Evolutionary conservation across 1,284 basidiomycete species (phyloP), one percentile per base, ranked within the genome.

Genomic region (Sporisorium graminicola): DNA sequence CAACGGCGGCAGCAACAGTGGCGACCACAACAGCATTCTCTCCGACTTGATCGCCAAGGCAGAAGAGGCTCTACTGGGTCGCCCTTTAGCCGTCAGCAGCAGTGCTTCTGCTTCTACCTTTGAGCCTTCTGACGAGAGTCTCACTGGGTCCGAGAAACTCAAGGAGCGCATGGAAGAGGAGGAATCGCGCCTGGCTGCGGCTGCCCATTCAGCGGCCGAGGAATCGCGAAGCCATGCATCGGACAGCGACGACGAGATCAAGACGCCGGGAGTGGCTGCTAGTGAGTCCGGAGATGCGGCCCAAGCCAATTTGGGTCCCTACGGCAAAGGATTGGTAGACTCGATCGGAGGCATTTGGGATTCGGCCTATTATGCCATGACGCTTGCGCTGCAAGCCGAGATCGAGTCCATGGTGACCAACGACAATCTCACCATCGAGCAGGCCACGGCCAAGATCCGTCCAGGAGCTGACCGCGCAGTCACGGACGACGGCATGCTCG

Each of bases 301-400:
- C 6, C 57, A 52, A 2, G 40, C 35, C 52, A 58, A 58, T 43
- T 12, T 43, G 1, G 83, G 82, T 0, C 83, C 86, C 0, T 82
- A 85, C 52, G 86, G 86, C 1, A 77, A 84, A 3, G 87, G 87
- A 4, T 77, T 87, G 22, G 76, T 87, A 18, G 87, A 87, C 65
- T 81, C 83, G 5, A 81, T 87, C 14, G 87, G 86, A n/a, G 87
- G 87, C 0, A 78, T 87, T 31, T 77, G 82, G 51, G 87, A 87
- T 53, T 83, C 86, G 2, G 84, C 86, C 1, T 66, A 81, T 43
- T 81, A 85, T 43, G 86, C 86, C 12, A 74, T 77, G 61, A 66
- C 68, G 3, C 56, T 79, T 1, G 67, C 63, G 3, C 55, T 83
- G 0, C 63, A 74, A 54, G 51, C 59, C 13, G 81, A 82, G 60